Base-by-base conservation (phyloP, 75 land plant genomes). In the Selaginella tamariscina region DNA sequence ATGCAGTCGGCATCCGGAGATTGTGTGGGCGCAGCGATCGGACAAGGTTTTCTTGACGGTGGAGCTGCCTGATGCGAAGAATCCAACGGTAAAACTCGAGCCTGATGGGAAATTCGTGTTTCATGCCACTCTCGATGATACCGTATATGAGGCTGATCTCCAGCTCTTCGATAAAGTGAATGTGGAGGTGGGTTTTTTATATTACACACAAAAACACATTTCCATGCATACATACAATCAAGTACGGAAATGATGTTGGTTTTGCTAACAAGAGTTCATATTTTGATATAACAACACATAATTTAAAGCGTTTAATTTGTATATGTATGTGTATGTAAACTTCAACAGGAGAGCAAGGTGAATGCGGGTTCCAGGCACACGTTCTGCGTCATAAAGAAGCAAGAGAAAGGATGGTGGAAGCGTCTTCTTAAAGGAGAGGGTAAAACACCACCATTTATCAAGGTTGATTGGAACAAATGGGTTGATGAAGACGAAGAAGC, bases 381-480 rank as follows among this genome's bases (percentile, higher is more conserved):
- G 23, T 78, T 89, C 32, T 86, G 87, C 71, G 70, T 84, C 9
- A 20, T 92, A 31, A 81, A 84, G 73, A 92, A 92, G 70, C 82
- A 80, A 31, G 97, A 89, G 77, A 75, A 83, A 54, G 82, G 67
- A 22, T 92, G 97, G 97, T 92, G 97, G 97, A 82, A 83, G 56
- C 80, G 81, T 74, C 56, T 92, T 64, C 67, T 92, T 68, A 80
- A 79, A 44, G 71, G 74, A 32, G 86, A 84, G 76, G 91, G 68
- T 2, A 92, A 83, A 77, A 26, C 84, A 30, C 97, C 97, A 0
- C 90, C 82, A 32, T 92, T 71, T 56, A 54, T 89, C 24, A 86
- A 87, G 73, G 91, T 84, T 31, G 94, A 89, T 70, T 89, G 94
- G 94, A 89, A 89, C 67, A 87, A 89, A 62, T 89, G 94, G 97